Evolutionary conservation across 177 flowering plant genomes (phyloP).

Genomic region (Vitis hybrid): DNA sequence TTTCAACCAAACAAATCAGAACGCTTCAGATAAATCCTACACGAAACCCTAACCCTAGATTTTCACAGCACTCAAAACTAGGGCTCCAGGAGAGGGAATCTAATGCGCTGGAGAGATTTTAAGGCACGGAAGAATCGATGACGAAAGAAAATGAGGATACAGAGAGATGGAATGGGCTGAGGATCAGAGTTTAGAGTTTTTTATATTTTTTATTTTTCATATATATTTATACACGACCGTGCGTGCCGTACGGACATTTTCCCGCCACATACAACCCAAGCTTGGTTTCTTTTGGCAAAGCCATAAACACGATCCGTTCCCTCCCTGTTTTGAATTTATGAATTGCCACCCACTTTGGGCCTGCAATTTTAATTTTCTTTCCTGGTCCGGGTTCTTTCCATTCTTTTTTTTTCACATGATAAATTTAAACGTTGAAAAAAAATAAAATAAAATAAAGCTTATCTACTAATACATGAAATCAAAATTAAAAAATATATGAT

Average conservation of each 20-base stretch:
- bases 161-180: background rate
- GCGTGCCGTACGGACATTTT: constrained; percentile 24
- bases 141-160: background rate
- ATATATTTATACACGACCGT: background rate
- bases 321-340: background rate
- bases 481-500: too few relatives aligned
- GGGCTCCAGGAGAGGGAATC: background rate
- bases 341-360: background rate
- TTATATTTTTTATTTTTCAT: background rate
- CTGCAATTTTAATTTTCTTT: background rate
- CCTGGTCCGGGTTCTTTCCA: background rate
- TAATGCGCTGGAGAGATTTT: too few relatives aligned
- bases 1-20: constrained; percentile 10
- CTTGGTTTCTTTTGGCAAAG: background rate
- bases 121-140: background rate
- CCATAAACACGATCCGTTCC: background rate
- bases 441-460: too few relatives aligned
- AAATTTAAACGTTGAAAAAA: too few relatives aligned
- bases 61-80: background rate
- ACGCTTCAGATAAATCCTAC: background rate
- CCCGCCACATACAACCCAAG: constrained; percentile 26
- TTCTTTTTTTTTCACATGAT: background rate
- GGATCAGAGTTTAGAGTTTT: background rate
- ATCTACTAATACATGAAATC: too few relatives aligned
- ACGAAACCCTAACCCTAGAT: constrained; percentile 14